Evolutionary conservation across 129 eudicot genomes (phyloP).

Genomic region (Cynara cardunculus): DNA sequence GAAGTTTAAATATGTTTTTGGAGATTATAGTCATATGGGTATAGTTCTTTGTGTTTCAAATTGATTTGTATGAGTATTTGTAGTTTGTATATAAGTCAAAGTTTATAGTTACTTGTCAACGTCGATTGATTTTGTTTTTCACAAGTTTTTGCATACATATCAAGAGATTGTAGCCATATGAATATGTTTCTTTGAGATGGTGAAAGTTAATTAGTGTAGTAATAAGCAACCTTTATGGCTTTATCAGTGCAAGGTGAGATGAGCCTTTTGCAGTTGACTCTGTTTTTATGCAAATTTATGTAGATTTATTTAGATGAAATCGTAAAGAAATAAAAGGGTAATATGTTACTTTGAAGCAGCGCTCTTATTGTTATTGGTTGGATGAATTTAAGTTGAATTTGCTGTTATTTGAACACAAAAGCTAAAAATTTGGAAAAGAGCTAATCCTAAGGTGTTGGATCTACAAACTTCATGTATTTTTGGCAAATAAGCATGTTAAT

Average conservation of each 20-base stretch:
- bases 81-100: not conserved
- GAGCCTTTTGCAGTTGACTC: not conserved
- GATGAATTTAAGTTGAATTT: not conserved
- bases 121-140: not conserved
- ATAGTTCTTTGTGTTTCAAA: not conserved
- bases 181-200: not conserved
- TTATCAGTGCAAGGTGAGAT: not conserved
- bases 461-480: not conserved
- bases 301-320: not conserved
- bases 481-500: not conserved
- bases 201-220: not conserved
- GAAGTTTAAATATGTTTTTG: not conserved
- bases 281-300: not conserved
- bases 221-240: not conserved
- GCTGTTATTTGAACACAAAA: not conserved
- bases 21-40: slow-evolving; percentile 5
- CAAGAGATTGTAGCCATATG: not conserved
- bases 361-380: not conserved
- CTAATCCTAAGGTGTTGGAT: not conserved
- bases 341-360: not conserved
- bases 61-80: not conserved
- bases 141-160: not conserved
- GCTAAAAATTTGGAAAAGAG: not conserved
- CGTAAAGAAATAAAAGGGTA: not conserved
- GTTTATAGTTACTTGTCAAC: slow-evolving; percentile 11